phyloP scores from a whole-genome alignment of 192 early-diverging fungal genomes.

The Oehlia diaphana region DNA sequence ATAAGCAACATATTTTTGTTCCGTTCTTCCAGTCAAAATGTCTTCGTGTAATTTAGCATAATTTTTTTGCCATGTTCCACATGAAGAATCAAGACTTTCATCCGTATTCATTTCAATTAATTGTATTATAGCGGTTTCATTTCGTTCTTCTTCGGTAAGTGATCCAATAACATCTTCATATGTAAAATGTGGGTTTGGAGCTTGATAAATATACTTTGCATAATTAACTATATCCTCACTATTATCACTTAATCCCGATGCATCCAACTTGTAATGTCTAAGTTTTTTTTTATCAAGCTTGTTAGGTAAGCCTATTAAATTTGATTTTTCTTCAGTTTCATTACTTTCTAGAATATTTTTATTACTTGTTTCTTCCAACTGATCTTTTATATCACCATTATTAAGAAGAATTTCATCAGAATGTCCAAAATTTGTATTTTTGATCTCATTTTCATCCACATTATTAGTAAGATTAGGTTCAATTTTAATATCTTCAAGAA shows the following conservation, averaged over 20 bases:
- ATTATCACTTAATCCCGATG: neutral
- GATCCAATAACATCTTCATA: conserved; percentile 4
- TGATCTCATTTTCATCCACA: neutral
- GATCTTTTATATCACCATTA: neutral
- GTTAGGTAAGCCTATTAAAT: neutral
- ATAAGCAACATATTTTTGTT: conserved; percentile 38
- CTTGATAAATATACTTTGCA: neutral
- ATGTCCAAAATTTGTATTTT: conserved; percentile 8
- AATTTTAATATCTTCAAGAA: neutral
- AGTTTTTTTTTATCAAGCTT: conserved; percentile 2
- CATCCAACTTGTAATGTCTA: neutral
- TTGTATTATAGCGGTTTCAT: neutral
- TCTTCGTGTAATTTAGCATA: conserved; percentile 39
- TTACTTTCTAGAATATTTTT: neutral
- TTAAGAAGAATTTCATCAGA: conserved; percentile 16
- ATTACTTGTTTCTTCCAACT: neutral
- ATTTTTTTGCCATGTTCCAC: conserved; percentile 44
- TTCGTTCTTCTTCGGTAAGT: conserved; percentile 4
- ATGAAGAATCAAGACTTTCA: conserved; percentile 30
- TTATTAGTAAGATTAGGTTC: neutral
- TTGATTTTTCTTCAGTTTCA: neutral
- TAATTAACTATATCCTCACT: neutral
- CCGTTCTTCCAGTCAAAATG: conserved; percentile 16
- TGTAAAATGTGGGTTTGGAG: conserved; percentile 17
- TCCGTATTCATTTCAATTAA: neutral